These are phyloP conservation scores for Carex kokanica DNA, from an alignment of 176 grass and related monocot genomes.

Conservation along the genomic window DNA sequence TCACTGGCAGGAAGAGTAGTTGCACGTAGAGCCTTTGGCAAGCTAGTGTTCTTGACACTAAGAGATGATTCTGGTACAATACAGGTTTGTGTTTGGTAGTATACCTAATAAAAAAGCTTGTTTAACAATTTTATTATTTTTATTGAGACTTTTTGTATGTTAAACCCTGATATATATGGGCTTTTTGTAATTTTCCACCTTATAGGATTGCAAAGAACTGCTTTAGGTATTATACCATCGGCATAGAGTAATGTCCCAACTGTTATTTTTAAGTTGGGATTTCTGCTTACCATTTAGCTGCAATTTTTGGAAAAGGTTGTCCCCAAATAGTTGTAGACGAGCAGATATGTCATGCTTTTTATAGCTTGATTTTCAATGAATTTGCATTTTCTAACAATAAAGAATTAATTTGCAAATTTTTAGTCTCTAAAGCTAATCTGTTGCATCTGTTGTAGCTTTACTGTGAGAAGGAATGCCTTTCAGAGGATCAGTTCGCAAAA, in stretches of 20 bases:
- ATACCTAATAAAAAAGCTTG: neutral
- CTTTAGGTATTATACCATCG: neutral
- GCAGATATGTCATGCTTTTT: neutral
- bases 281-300: neutral
- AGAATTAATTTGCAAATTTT: neutral
- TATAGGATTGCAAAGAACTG: neutral
- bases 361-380: neutral
- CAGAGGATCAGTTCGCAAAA: conserved; percentile 78
- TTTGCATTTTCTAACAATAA: neutral
- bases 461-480: conserved; percentile 84
- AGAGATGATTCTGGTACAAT: conserved; percentile 76
- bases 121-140: neutral
- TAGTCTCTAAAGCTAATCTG: conserved; percentile 29
- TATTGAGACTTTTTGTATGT: neutral
- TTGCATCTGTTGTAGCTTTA: conserved; percentile 62
- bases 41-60: conserved; percentile 86
- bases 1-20: conserved; percentile 77
- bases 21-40: conserved; percentile 86
- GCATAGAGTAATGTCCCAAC: neutral
- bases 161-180: neutral
- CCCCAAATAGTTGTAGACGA: neutral
- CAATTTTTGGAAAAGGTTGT: neutral
- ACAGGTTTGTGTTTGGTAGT: conserved; percentile 47
- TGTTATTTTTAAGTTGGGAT: neutral
- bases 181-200: neutral